Evolutionary conservation across 176 grass and related monocot genomes (phyloP).

Genomic region (Chrysopogon serrulatus): DNA sequence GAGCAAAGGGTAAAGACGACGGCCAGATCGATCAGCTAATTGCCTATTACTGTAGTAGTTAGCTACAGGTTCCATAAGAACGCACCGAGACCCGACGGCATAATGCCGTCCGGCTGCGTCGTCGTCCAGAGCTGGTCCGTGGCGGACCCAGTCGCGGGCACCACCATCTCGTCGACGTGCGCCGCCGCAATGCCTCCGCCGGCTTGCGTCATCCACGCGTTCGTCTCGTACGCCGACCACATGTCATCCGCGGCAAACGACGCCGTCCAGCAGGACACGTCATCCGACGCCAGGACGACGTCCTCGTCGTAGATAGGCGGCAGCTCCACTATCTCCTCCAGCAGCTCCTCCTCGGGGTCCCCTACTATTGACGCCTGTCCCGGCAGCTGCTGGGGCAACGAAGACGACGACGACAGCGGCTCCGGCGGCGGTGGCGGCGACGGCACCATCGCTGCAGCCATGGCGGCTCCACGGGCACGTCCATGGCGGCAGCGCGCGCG

Average conservation of each 20-base stretch:
- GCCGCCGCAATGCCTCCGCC: slow-evolving; percentile 2
- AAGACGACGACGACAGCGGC: background rate
- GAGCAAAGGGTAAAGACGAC: background rate
- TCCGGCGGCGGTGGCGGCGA: background rate
- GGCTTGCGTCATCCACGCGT: background rate
- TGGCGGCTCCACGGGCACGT: background rate
- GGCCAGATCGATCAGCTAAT: too few species aligned
- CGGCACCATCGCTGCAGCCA: background rate
- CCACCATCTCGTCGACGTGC: slow-evolving; percentile 10
- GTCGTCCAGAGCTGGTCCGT: background rate
- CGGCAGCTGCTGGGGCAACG: background rate
- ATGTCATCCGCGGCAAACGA: background rate
- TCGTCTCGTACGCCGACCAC: slow-evolving; percentile 21
- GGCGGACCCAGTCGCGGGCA: background rate
- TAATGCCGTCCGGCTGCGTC: slow-evolving; percentile 14
- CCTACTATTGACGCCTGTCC: background rate
- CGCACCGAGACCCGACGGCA: background rate
- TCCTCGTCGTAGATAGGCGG: slow-evolving; percentile 45
- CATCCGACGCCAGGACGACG: background rate
- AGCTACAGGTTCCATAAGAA: slow-evolving; percentile 33
- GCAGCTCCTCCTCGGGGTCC: slow-evolving; percentile 21
- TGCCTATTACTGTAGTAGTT: too few species aligned
- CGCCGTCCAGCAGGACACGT: slow-evolving; percentile 7
- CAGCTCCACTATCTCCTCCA: slow-evolving; percentile 61
- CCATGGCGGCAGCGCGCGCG: slow-evolving; percentile 58